Base-by-base conservation (phyloP, 2,329 filamentous ascomycete genomes). In the Didymella segeticola region DNA sequence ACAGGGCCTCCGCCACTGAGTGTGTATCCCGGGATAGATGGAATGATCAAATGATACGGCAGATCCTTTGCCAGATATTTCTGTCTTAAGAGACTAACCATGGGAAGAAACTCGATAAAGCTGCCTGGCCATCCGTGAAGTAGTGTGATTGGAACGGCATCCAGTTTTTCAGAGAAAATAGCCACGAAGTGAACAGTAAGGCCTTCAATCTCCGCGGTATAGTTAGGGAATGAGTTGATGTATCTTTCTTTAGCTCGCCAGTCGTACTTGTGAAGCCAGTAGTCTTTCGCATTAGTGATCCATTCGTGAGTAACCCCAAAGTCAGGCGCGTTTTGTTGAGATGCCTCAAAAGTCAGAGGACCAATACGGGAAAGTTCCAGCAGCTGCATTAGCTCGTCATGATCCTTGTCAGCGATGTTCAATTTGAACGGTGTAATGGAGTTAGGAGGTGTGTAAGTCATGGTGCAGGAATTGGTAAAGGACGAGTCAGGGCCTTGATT, bases 1-100 rank as follows among this genome's bases (percentile, higher is more conserved):
- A 75, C 29, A 0, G 83, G 79, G 0, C 75, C 68, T 34, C 4
- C 2, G 3, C 2, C 1, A 75, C 75, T 2, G 80, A 83, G 43
- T 82, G 78, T 76, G 58, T 83, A 86, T 4, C 83, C 85, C 0
- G 84, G 82, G 2, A 86, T 67, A 0, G 79, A 83, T 0, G 84
- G 83, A 0, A 84, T 79, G 23, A 86, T 75, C 26, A 86, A 64
- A 58, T 87, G 83, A 59, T 83, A 87, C 0, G 84, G 83, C 22
- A 85, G 68, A 2, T 76, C 74, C 2, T 79, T 70, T 0, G 81
- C 73, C 0, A 76, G 4, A 60, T 84, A 85, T 52, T 80, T 79
- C 7, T 74, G 61, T 34, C 65, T 69, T 3, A 86, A 66, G 7
- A 81, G 37, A 1, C 76, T 65, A 33, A 85, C 64, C 31, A 85